Evolutionary conservation across 345 rosid species (phyloP), one percentile per base, ranked within the genome.

Genomic region (Gossypium ekmanianum): DNA sequence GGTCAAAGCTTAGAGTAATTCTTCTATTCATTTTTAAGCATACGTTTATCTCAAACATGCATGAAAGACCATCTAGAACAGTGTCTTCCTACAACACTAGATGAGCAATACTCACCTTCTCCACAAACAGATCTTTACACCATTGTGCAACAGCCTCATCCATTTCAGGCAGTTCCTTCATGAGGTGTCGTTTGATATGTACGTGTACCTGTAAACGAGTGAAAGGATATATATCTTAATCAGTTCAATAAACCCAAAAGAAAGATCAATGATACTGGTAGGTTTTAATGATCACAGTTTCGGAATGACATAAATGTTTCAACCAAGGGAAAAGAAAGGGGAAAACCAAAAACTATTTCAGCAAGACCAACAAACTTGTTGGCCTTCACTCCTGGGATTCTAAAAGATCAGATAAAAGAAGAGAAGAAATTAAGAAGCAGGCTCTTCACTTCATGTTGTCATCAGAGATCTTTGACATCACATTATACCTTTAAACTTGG

Each of bases 141-240:
- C 98, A 95, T 76, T 93, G 97, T 47, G 98, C 88, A 79, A 93
- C 86, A 44, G 83, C 96, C 52, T 95, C 99, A 29, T 94, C 90
- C 47, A 93, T 81, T 83, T 87, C 91, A 72, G 98, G 99, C 79
- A 95, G 86, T 72, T 90, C 97, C 77, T 88, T 85, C 97, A 93
- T 93, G 71, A 74, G 54, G 81, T 84, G 94, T 59, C 98, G 81
- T 83, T 84, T 87, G 73, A 95, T 75, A 77, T 86, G 97, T 75
- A 95, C 83, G 61, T 93, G 89, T 77, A 95, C 82, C 99, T 95
- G 89, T 78, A 86, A 79, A 74, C 76, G 63, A 75, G 14, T 45
- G 51, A 12, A 72, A n/a, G 41, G 41, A 34, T 34, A 0, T 16
- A 11, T 59, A 59, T 59, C 39, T 65, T 73, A 67, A 61, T 26